Evolutionary conservation across 1,284 basidiomycete genomes (phyloP), one percentile per base, ranked within the genome.

Genomic region (Ganoderma meredithae): DNA sequence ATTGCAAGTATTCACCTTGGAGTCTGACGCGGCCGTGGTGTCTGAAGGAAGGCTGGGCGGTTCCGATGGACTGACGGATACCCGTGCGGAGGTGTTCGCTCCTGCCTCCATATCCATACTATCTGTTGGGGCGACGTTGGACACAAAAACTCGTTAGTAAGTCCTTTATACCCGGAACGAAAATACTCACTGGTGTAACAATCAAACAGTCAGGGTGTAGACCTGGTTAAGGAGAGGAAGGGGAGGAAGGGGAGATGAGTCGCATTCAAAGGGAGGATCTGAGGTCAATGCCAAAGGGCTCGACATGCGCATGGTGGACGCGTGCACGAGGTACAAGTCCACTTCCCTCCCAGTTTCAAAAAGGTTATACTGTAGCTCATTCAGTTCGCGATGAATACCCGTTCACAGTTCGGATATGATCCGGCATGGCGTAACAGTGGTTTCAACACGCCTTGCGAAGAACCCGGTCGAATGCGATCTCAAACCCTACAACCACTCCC

Each of bases 401-500:
- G 40, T 41, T 41, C 40, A 41, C 40, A 15, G 13, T 10, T 41
- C 13, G 13, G 13, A 41, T 41, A 41, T 41, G 40, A 41, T 41
- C 40, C 2, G 5, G 6, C 8, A 22, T 3, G 9, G 22, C 17
- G 19, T 7, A 49, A 19, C 9, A 9, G 47, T 25, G 22, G 5
- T 22, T n/a, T n/a, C 9, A n/a, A 49, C 47, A 17, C 47, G 22
- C 22, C 47, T 10, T n/a, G 19, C 33, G 33, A 36, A 36, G 33
- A 36, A 36, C 17, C 47, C 47, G 0, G 9, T 22, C 47, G 47
- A 49, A 17, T n/a, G 22, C 3, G n/a, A 36, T 19, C 27, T 31
- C 33, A 40, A 31, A n/a, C 17, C 55, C 64, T 69, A 71, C 60
- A 81, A 47, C 79, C 81, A 85, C 13, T 70, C 72, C 59, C 79